phyloP scores from a whole-genome alignment of 108 stramenopile species.

The Mediolabrus comicus region DNA sequence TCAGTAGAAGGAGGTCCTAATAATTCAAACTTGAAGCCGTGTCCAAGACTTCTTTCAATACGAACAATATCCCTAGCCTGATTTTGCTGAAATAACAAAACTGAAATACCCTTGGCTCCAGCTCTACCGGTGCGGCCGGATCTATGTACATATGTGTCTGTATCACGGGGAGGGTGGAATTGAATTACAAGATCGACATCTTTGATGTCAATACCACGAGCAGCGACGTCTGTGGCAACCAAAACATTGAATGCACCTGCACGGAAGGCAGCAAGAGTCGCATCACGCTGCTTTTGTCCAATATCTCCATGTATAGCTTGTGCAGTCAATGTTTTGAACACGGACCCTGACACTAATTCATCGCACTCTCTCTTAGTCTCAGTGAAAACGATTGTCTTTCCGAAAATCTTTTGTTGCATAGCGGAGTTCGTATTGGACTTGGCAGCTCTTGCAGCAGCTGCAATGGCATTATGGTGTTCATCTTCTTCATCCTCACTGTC shows the following conservation, averaged over 20 bases:
- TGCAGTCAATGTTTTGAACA: constrained; percentile 87
- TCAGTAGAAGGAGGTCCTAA: constrained; percentile 82
- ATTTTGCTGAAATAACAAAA: constrained; percentile 87
- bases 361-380: constrained; percentile 94
- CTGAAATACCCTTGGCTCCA: constrained; percentile 93
- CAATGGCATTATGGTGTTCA: constrained; percentile 81
- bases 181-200: constrained; percentile 97
- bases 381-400: constrained; percentile 97
- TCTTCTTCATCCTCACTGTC: constrained; percentile 45
- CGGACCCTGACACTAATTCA: constrained; percentile 87
- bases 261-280: constrained; percentile 94
- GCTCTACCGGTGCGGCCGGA: constrained; percentile 98
- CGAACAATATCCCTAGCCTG: constrained; percentile 88
- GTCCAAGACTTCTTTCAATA: constrained; percentile 89
- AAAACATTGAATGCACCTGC: constrained; percentile 94
- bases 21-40: constrained; percentile 90
- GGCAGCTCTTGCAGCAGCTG: constrained; percentile 81
- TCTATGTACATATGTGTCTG: constrained; percentile 96
- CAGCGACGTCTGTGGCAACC: constrained; percentile 99
- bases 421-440: constrained; percentile 60
- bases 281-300: constrained; percentile 97
- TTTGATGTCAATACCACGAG: constrained; percentile 97
- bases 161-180: constrained; percentile 91
- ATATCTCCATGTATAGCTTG: constrained; percentile 99
- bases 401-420: constrained; percentile 92